Conservation (phyloP, 1,284 basidiomycete species). For the Sporisorium exsertum region DNA sequence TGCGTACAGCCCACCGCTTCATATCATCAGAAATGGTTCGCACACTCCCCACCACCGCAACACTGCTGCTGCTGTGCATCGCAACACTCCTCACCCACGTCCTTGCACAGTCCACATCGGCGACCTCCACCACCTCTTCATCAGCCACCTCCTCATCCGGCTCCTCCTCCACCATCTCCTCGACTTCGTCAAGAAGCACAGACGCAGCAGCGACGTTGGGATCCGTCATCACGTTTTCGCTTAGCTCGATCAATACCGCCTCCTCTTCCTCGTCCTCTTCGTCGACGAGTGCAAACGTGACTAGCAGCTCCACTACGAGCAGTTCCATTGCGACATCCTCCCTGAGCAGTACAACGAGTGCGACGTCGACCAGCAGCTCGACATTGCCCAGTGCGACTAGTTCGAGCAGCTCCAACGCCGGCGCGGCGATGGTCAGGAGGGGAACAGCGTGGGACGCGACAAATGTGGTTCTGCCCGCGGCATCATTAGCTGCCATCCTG, state of each 20-base stretch:
- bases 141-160: neutral
- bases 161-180: constrained; percentile 6
- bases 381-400: constrained; percentile 3
- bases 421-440: neutral
- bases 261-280: constrained; percentile 15
- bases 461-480: constrained; percentile 17
- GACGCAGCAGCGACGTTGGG: constrained; percentile 42
- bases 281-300: constrained; percentile 12
- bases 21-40: constrained; percentile 9
- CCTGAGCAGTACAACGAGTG: constrained; percentile 5
- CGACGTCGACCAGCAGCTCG: constrained; percentile 1
- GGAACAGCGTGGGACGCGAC: neutral
- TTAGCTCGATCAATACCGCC: constrained; percentile 27
- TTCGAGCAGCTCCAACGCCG: constrained; percentile 17
- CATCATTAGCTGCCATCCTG: constrained; percentile 18
- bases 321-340: neutral
- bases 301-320: constrained; percentile 1
- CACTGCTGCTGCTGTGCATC: constrained; percentile 18
- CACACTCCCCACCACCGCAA: neutral
- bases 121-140: constrained; percentile 11
- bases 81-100: constrained; percentile 1
- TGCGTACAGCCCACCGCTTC: neutral
- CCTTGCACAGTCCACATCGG: constrained; percentile 1
- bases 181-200: constrained; percentile 13
- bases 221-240: constrained; percentile 29